These are phyloP conservation scores for Yamadazyma conglobata DNA, from an alignment of 1,139 yeast species.

Conservation along the genomic window DNA sequence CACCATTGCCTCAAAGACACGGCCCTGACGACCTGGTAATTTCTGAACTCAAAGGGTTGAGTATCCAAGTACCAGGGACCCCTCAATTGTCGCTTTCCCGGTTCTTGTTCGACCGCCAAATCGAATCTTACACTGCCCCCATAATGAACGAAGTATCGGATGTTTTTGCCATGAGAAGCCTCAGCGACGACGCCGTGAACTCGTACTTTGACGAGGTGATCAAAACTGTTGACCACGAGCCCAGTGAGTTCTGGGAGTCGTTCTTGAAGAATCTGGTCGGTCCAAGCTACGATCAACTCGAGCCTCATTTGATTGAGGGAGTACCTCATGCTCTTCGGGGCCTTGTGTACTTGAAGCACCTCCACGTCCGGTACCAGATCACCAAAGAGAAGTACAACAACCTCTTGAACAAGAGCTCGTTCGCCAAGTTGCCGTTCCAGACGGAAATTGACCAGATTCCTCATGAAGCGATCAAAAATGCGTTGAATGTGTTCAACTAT, in stretches of 20 bases:
- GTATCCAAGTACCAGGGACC: too few species aligned
- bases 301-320: constrained; percentile 24
- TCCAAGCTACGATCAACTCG: constrained; percentile 8
- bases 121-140: constrained; percentile 30
- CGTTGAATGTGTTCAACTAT: constrained; percentile 32
- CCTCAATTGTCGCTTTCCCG: too few species aligned
- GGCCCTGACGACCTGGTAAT: constrained; percentile 1
- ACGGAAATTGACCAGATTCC: constrained; percentile 5
- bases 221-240: not conserved
- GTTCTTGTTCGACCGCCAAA: constrained; percentile 34
- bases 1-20: constrained; percentile 3
- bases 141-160: constrained; percentile 37
- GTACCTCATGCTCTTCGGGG: constrained; percentile 31
- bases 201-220: constrained; percentile 5
- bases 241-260: constrained; percentile 8
- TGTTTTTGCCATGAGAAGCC: constrained; percentile 18
- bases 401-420: constrained; percentile 25
- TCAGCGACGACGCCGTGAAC: constrained; percentile 9
- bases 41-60: too few species aligned
- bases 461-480: constrained; percentile 20
- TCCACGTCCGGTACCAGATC: constrained; percentile 31
- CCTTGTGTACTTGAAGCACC: constrained; percentile 30
- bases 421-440: constrained; percentile 7
- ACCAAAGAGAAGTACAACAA: constrained; percentile 29
- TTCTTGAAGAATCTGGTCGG: constrained; percentile 3